Conservation (phyloP, 768 basidiomycete genomes). For the Lentinula lateritia region DNA sequence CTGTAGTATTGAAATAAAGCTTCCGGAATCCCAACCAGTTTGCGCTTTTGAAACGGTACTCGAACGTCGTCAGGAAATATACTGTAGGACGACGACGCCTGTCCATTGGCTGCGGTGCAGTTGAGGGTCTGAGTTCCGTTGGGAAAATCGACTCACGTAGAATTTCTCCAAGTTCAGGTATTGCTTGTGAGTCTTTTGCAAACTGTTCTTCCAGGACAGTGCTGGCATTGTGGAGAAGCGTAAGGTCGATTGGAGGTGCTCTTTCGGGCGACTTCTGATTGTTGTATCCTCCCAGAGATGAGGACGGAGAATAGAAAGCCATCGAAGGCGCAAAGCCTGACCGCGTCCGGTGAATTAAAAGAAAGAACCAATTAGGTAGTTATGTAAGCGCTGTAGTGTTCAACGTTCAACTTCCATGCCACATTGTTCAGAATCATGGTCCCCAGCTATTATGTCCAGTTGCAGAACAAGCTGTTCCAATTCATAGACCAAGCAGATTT, state of each 20-base stretch:
- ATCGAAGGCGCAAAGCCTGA: not conserved
- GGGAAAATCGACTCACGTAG: constrained; percentile 45
- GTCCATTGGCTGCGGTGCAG: constrained; percentile 39
- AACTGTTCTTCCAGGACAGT: constrained; percentile 64
- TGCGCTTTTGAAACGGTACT: constrained; percentile 75
- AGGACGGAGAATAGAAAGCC: constrained; percentile 11
- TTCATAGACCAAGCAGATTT: constrained; percentile 15
- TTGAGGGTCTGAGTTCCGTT: not conserved
- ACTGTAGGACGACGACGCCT: constrained; percentile 73
- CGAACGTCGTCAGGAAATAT: constrained; percentile 73
- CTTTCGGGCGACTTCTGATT: constrained; percentile 13
- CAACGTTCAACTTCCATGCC: too few relatives aligned
- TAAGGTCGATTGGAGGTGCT: constrained; percentile 47
- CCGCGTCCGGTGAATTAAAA: not conserved
- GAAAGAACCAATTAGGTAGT: not conserved
- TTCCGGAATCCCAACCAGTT: constrained; percentile 73
- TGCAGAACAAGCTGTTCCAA: constrained; percentile 12
- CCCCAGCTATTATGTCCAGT: not conserved
- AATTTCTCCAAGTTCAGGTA: constrained; percentile 73
- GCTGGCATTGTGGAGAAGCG: constrained; percentile 60
- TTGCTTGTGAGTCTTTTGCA: constrained; percentile 63
- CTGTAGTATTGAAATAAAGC: constrained; percentile 74
- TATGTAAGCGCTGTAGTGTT: not conserved
- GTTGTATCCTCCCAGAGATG: constrained; percentile 3
- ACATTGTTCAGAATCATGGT: not conserved